Evolutionary conservation across 495 filamentous ascomycete species (phyloP).

Genomic region (Staphylotrichum tortipilum): DNA sequence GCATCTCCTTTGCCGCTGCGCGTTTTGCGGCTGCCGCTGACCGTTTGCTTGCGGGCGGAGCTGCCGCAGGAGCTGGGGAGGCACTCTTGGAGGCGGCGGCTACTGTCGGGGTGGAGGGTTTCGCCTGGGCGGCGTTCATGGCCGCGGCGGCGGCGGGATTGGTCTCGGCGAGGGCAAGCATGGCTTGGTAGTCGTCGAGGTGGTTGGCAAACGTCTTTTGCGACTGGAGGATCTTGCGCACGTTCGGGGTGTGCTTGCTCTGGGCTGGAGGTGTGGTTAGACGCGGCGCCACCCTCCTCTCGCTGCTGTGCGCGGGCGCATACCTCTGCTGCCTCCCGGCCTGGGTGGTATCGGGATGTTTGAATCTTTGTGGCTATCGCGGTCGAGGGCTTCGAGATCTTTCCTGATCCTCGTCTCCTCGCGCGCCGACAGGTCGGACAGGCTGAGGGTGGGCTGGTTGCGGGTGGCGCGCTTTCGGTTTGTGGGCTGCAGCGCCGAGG

Average conservation of each 20-base stretch:
- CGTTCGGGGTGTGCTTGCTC: slow-evolving; percentile 63
- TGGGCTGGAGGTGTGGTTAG: slow-evolving; percentile 15
- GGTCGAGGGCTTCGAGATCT: slow-evolving; percentile 70
- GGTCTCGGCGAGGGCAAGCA: slow-evolving; percentile 42
- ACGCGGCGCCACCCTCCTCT: neutral
- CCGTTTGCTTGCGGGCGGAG: slow-evolving; percentile 11
- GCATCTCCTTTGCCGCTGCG: slow-evolving; percentile 20
- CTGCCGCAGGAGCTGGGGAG: slow-evolving; percentile 13
- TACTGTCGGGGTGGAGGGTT: slow-evolving; percentile 13
- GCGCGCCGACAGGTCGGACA: slow-evolving; percentile 55
- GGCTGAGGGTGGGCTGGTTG: slow-evolving; percentile 46
- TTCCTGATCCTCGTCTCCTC: slow-evolving; percentile 69
- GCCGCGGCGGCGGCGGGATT: slow-evolving; percentile 22
- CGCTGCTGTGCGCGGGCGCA: neutral
- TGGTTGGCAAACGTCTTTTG: slow-evolving; percentile 91
- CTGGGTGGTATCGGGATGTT: slow-evolving; percentile 53
- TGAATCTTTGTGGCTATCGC: slow-evolving; percentile 66
- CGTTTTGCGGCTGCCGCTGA: slow-evolving; percentile 18
- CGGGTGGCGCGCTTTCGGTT: slow-evolving; percentile 57
- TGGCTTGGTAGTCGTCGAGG: slow-evolving; percentile 78
- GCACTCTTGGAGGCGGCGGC: slow-evolving; percentile 14
- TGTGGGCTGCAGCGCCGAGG: slow-evolving; percentile 36
- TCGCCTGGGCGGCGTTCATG: slow-evolving; percentile 9
- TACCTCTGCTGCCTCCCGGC: slow-evolving; percentile 20
- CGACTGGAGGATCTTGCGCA: slow-evolving; percentile 82